Percentiles rank a stretch among this genome's conserved stretches.
Evolutionary conservation across 129 eudicot genomes (phyloP).

Genomic region (Chrysanthemum makinoi): DNA sequence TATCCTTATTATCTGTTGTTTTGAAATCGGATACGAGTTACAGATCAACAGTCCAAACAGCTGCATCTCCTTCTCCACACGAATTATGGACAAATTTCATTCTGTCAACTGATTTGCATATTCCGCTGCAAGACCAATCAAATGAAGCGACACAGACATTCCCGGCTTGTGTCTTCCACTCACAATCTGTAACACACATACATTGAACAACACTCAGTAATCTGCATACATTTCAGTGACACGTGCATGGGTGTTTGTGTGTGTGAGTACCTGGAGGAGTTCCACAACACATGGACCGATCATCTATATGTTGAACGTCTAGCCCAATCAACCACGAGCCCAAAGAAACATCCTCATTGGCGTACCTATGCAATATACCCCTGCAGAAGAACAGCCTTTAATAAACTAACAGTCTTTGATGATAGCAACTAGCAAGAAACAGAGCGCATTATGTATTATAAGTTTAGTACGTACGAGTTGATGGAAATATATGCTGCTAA

Average conservation of each 20-base stretch:
- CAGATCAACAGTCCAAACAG: conserved; percentile 56
- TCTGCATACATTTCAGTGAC: neutral
- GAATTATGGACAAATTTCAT: conserved; percentile 53
- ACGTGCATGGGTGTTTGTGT: neutral
- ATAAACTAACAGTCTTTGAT: neutral
- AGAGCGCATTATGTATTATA: conserved; percentile 8
- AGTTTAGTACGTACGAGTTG: conserved; percentile 43
- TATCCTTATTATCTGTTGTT: conserved; percentile 20
- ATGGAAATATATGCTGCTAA: conserved; percentile 61
- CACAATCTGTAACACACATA: conserved; percentile 53
- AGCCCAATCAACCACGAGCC: conserved; percentile 88
- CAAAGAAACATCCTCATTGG: conserved; percentile 78
- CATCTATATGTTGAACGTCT: conserved; percentile 76
- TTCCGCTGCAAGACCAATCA: conserved; percentile 76
- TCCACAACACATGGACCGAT: conserved; percentile 83
- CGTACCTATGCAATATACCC: conserved; percentile 66
- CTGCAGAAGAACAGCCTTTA: conserved; percentile 28
- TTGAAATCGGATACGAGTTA: conserved; percentile 3
- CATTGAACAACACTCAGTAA: conserved; percentile 3
- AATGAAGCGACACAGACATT: conserved; percentile 62
- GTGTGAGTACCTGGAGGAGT: conserved; percentile 65
- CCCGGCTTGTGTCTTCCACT: conserved; percentile 51
- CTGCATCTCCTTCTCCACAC: conserved; percentile 72
- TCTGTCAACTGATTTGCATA: conserved; percentile 73
- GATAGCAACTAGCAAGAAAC: neutral